Base-by-base conservation (phyloP, 805 yeast species). In the Zygosaccharomyces pseudorouxii region DNA sequence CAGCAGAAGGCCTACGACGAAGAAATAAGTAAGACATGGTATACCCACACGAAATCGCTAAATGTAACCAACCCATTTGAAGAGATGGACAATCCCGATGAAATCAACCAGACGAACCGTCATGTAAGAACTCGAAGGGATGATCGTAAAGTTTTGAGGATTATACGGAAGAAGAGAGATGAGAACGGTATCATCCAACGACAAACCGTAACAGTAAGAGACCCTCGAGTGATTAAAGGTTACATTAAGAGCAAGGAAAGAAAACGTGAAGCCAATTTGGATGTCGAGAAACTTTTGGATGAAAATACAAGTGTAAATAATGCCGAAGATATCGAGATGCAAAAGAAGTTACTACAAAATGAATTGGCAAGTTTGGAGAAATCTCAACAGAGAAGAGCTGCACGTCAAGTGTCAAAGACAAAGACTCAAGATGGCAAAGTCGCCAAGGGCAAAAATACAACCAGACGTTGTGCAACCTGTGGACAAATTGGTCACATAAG, bases 401-500 rank as follows among this genome's bases (percentile, higher is more conserved):
- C 81, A 5, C 71, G 86, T 56, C 72, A 79, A 62, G 76, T 79
- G 36, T 71, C 70, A 59, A 67, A 79, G 68, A 73, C 73, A 44
- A 57, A 64, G 54, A 35, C 50, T 10, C 49, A 48, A 14, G 60
- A 56, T 18, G 58, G 57, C n/a, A 57, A 55, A 41, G 52, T 52
- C 14, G 19, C 58, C 1, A 67, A 68, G 40, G 63, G 66, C 1
- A 71, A 68, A 47, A 68, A 70, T 42, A 70, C 74, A 0, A 83
- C 85, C 7, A 75, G 99, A 64, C 80, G 88, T 61, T 92, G 99
- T 70, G 90, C 95, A 3, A 84, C 93, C 0, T 92, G 99, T 75
- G 98, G 98, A 19, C 93, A 92, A 10, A 76, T 86, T 54, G 99
- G 98, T 0, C 99, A 92, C 65, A 92, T 92, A 53, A 78, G 93